phyloP scores from a whole-genome alignment of 2,329 filamentous ascomycete genomes.

The Leptographium procerum region DNA sequence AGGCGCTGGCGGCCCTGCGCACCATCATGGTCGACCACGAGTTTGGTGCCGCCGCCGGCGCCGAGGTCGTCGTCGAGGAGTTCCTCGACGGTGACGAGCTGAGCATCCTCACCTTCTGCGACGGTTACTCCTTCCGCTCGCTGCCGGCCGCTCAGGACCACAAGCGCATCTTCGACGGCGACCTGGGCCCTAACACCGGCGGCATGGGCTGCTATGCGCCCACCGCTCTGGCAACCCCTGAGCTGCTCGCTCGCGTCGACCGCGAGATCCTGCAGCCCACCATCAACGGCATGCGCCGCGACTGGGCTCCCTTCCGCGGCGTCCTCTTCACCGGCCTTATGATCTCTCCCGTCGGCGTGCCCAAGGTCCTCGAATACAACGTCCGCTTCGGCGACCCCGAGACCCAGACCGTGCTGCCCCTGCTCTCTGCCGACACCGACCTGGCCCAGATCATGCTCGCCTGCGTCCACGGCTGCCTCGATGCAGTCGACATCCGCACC shows the following conservation, averaged over 20 bases:
- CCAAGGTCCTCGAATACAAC: slow-evolving; percentile 85
- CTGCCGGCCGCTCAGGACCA: slow-evolving; percentile 92
- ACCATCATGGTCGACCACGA: slow-evolving; percentile 84
- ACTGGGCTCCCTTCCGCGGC: slow-evolving; percentile 62
- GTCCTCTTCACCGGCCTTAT: slow-evolving; percentile 86
- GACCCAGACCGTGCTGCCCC: slow-evolving; percentile 72
- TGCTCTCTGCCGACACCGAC: slow-evolving; percentile 69
- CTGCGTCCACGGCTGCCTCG: slow-evolving; percentile 64
- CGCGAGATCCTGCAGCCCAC: slow-evolving; percentile 79
- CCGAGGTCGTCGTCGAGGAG: slow-evolving; percentile 93
- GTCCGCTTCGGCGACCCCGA: slow-evolving; percentile 89
- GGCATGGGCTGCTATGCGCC: slow-evolving; percentile 97
- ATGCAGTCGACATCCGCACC: slow-evolving; percentile 56
- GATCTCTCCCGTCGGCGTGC: slow-evolving; percentile 64
- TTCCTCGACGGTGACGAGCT: slow-evolving; percentile 85
- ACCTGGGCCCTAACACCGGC: slow-evolving; percentile 85
- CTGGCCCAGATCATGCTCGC: slow-evolving; percentile 82
- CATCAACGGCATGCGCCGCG: slow-evolving; percentile 74
- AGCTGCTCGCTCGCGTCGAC: slow-evolving; percentile 69
- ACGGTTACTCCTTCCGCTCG: slow-evolving; percentile 73
- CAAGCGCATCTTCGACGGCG: slow-evolving; percentile 86
- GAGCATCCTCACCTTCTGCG: slow-evolving; percentile 81
- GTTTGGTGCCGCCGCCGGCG: slow-evolving; percentile 68
- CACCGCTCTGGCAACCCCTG: slow-evolving; percentile 66
- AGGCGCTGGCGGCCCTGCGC: slow-evolving; percentile 70